Conservation (phyloP, 306 rosid genomes). For the Macrotyloma uniflorum region DNA sequence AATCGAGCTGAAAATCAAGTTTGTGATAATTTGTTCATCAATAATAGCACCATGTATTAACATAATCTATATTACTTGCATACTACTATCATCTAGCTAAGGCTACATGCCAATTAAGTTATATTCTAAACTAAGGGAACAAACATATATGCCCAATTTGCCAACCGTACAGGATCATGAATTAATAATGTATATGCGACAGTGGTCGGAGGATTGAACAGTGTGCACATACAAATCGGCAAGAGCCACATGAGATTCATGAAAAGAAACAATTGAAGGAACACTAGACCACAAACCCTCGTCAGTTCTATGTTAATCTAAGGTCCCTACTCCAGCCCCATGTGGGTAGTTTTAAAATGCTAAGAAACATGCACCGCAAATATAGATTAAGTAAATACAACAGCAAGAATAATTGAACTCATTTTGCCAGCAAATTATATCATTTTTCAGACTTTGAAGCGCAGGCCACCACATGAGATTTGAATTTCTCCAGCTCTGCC, state of each 20-base stretch:
- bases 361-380: constrained; percentile 16
- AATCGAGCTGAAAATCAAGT: too few relatives aligned
- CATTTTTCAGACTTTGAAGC: constrained; percentile 67
- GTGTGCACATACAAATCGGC: neutral
- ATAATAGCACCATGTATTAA: neutral
- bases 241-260: neutral
- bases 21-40: too few relatives aligned
- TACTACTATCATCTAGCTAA: neutral
- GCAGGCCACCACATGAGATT: constrained; percentile 85
- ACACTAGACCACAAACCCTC: constrained; percentile 7
- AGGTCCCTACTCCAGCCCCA: constrained; percentile 10
- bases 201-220: neutral
- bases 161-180: neutral
- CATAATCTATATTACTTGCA: neutral
- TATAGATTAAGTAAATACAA: neutral
- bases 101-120: neutral
- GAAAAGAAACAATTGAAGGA: neutral
- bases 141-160: neutral
- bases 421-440: neutral
- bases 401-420: constrained; percentile 10
- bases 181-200: neutral
- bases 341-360: neutral
- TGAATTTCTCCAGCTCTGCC: constrained; percentile 94
- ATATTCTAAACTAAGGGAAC: neutral
- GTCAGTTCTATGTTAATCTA: constrained; percentile 26